Evolutionary conservation across 768 basidiomycete species (phyloP), one percentile per base, ranked within the genome.

Genomic region (Kwoniella sp.): DNA sequence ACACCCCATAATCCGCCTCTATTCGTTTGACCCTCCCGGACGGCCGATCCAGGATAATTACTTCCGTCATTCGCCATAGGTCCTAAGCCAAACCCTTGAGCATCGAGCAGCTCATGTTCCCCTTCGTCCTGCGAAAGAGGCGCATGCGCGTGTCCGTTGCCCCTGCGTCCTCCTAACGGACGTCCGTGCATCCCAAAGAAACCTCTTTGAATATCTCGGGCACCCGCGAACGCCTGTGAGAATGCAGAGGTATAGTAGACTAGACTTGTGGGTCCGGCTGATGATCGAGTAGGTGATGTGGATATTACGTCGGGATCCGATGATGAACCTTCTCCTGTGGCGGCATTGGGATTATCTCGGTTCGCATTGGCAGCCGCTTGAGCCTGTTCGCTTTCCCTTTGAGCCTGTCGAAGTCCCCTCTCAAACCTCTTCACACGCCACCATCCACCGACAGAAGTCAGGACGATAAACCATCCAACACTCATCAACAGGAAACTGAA

Each of bases 401-500:
- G 72, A 37, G 70, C 70, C 8, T 33, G 49, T 27, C 57, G 46
- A 26, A 75, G 65, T 1, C 67, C 69, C 22, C 61, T 26, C 68
- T 77, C 78, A 61, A 79, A 79, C 33, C 78, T 57, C 57, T 77
- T 79, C 2, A 79, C 78, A 30, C 78, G 48, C 78, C 78, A 81
- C 67, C 70, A 96, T 10, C 89, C 87, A 29, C 92, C 86, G 58
- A 90, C 60, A 36, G 90, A 91, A 0, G 91, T 89, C 33, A 96
- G 83, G 30, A 97, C 83, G 24, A 97, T 83, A 84, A 95, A 92
- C 93, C 93, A 96, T 19, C 63, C 94, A 49, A 93, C 71, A 0
- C 89, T 90, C 90, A 98, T 95, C 75, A 97, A 85, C 58, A 94
- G 79, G 82, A 96, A 92, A 1, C 92, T 88, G 48, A 97, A 80